Percentiles rank a stretch among this genome's conserved stretches.
Conservation (phyloP, 768 basidiomycete genomes). For the Hirschioporus abietinus region DNA sequence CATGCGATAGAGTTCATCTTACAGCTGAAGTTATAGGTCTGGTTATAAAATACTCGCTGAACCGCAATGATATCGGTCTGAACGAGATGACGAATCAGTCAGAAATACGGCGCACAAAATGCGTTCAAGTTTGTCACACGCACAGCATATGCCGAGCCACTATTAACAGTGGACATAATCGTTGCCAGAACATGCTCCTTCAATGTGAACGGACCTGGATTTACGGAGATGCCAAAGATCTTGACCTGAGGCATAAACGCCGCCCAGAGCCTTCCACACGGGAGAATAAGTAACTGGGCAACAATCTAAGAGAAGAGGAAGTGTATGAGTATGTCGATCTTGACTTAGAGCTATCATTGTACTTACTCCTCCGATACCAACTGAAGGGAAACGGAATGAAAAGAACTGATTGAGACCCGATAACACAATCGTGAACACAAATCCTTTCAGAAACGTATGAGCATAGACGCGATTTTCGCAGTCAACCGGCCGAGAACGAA, state of each 20-base stretch:
- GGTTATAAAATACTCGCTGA: constrained; percentile 25
- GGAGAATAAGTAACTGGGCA: constrained; percentile 70
- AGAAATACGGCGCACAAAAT: neutral
- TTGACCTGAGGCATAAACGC: constrained; percentile 46
- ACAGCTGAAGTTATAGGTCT: constrained; percentile 15
- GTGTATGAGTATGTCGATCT: constrained; percentile 7
- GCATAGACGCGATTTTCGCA: neutral
- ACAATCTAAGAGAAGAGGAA: constrained; percentile 56
- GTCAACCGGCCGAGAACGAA: constrained; percentile 13
- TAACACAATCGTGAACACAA: constrained; percentile 29
- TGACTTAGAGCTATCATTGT: constrained; percentile 1
- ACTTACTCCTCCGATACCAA: constrained; percentile 45
- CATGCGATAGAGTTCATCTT: neutral
- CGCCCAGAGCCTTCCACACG: constrained; percentile 56
- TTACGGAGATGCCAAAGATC: constrained; percentile 57
- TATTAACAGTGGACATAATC: constrained; percentile 63
- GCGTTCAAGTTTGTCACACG: constrained; percentile 13
- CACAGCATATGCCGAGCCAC: constrained; percentile 57
- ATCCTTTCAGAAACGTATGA: constrained; percentile 26
- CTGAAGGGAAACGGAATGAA: constrained; percentile 69
- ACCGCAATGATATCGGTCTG: constrained; percentile 25
- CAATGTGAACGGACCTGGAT: constrained; percentile 72
- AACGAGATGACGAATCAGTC: constrained; percentile 3
- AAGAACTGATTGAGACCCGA: constrained; percentile 67
- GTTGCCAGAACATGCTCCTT: constrained; percentile 70